Evolutionary conservation across 805 yeast species (phyloP), one percentile per base, ranked within the genome.

Genomic region (Myxozyma monticola): DNA sequence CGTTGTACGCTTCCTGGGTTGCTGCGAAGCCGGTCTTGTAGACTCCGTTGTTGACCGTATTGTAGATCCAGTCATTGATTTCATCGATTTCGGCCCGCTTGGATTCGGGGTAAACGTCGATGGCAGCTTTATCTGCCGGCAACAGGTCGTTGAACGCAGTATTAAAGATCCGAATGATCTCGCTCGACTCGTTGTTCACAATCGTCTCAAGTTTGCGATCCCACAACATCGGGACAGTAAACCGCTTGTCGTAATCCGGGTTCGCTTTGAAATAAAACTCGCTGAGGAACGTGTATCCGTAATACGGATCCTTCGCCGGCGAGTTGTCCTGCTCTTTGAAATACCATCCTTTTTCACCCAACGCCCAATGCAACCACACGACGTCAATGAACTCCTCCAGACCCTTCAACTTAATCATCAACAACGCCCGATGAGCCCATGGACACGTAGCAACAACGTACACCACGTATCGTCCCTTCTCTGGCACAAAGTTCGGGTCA

Each of bases 391-490:
- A 65, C 41, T 74, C 74, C 18, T 74, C 69, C 44, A 85, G 68
- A 0, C 96, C 96, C 71, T 89, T 88, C 56, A 91, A 71, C 10
- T 76, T 69, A 47, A 96, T 71, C 9, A 83, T 74, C 44, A 88
- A 82, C 51, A 91, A 72, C 0, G 90, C 80, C 54, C 99, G 76
- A 65, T 88, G 95, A 0, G 98, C 97, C 90, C 97, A 91, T 3
- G 99, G 98, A 69, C 99, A 91, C 1, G 96, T 96, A 37, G 77
- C 74, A 1, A 91, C 84, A n/a, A 90, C 96, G 62, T 88, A 91
- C 42, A 91, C 76, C 69, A 90, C 96, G 65, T 91, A 91, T 62
- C 99, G 77, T 50, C 79, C 79, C 39, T 77, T 75, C 63, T 88
- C 96, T 1, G 98, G 88, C 15, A 80, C 72, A 65, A 81, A 87